A percentile compares a stretch with the other conserved stretches of the same genome.
These are phyloP conservation scores for Apostasia shenzhenica DNA, from an alignment of 106 monocot species.

Conservation along the genomic window DNA sequence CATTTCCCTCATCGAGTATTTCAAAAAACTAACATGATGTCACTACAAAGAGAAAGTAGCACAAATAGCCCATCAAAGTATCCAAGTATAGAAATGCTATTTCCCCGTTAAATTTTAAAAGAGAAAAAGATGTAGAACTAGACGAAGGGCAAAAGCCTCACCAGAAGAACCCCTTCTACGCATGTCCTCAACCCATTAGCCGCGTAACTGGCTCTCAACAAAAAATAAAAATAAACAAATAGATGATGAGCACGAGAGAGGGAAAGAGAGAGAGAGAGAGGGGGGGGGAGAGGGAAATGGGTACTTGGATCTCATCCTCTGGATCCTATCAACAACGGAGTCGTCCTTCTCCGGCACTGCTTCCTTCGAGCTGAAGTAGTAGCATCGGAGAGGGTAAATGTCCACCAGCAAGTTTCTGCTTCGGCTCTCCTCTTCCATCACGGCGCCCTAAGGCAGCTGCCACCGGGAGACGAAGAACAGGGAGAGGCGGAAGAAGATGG, in stretches of 20 bases:
- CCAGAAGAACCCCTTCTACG: slow-evolving; percentile 49
- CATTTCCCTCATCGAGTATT: too few species aligned
- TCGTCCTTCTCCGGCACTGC: slow-evolving; percentile 16
- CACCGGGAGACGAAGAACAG: too few species aligned
- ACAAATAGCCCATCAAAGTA: too few species aligned
- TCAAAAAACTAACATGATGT: too few species aligned
- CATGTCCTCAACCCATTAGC: slow-evolving; percentile 39
- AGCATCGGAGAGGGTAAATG: slow-evolving; percentile 35
- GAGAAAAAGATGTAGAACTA: too few species aligned
- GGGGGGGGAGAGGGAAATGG: not conserved
- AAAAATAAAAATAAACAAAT: not conserved
- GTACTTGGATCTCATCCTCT: slow-evolving; percentile 33
- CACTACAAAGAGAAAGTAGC: too few species aligned
- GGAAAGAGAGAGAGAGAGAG: not conserved
- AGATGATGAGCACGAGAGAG: not conserved
- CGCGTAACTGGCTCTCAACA: slow-evolving; percentile 20
- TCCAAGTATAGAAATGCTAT: too few species aligned
- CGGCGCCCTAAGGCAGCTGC: too few species aligned
- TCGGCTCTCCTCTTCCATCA: too few species aligned
- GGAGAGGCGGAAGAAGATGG: too few species aligned
- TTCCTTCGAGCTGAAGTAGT: slow-evolving; percentile 49
- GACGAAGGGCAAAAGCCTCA: not conserved
- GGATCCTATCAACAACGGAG: slow-evolving; percentile 15
- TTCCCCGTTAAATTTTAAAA: too few species aligned
- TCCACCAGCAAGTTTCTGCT: slow-evolving; percentile 13